Percentiles rank a stretch among this genome's conserved stretches.
phyloP scores from a whole-genome alignment of 352 stramenopile species.

The Thraustotheca clavata region DNA sequence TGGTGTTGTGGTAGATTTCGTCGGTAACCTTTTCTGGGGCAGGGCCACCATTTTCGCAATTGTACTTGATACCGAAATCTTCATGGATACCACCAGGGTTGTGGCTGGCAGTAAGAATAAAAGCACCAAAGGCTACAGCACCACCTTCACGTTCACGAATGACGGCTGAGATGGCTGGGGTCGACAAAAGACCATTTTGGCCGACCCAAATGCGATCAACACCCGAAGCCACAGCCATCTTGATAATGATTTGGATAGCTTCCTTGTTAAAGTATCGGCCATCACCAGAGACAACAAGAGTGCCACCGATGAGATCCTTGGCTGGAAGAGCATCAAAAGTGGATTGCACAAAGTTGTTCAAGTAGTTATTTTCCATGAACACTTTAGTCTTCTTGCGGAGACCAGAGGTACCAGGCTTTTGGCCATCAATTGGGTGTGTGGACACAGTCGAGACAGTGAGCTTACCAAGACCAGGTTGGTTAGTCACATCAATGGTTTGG shows the following conservation, averaged over 20 bases:
- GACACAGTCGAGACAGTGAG: conserved; percentile 77
- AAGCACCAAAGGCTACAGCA: conserved; percentile 89
- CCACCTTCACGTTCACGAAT: conserved; percentile 93
- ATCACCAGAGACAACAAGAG: conserved; percentile 95
- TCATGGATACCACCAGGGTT: conserved; percentile 97
- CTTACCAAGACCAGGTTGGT: conserved; percentile 86
- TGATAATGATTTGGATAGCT: conserved; percentile 96
- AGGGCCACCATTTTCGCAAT: conserved; percentile 96
- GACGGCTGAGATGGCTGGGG: conserved; percentile 94
- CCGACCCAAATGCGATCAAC: conserved; percentile 94
- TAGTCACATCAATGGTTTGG: conserved; percentile 92
- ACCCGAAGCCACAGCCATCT: conserved; percentile 95
- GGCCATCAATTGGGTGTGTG: conserved; percentile 90
- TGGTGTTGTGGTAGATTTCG: conserved; percentile 94
- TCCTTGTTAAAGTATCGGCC: conserved; percentile 88
- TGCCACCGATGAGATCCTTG: conserved; percentile 91
- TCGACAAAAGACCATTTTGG: conserved; percentile 94
- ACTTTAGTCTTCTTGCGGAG: conserved; percentile 98
- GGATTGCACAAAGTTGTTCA: conserved; percentile 98
- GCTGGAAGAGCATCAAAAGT: conserved; percentile 95
- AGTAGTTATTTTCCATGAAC: conserved; percentile 97
- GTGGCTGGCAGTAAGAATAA: conserved; percentile 97
- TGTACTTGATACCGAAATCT: conserved; percentile 99
- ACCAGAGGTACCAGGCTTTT: conserved; percentile 96
- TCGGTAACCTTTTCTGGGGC: conserved; percentile 96